Percentiles rank a stretch among this genome's conserved stretches.
These are phyloP conservation scores for Umbilicus rupestris DNA, from an alignment of 164 flowering plant genomes.

Conservation along the genomic window DNA sequence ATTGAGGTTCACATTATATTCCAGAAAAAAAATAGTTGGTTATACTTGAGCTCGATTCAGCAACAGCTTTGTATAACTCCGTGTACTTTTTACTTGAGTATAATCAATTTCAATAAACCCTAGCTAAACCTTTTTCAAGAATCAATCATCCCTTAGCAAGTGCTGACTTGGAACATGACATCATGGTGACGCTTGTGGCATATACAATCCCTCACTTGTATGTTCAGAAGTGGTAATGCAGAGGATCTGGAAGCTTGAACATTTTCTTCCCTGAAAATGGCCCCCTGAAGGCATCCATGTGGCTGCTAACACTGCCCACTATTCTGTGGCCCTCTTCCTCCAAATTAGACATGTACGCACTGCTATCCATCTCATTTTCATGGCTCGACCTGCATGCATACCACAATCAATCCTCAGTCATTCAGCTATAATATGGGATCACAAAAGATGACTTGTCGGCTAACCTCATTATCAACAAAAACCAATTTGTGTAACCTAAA, in stretches of 20 bases:
- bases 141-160: no score
- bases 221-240: constrained; percentile 15
- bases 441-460: neutral
- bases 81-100: no score
- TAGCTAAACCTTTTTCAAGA: no score
- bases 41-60: no score
- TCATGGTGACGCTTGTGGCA: no score
- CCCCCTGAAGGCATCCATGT: constrained; percentile 43
- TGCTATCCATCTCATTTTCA: constrained; percentile 33
- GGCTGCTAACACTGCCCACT: constrained; percentile 45
- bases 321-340: constrained; percentile 36
- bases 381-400: constrained; percentile 34
- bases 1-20: no score
- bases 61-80: no score
- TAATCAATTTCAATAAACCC: no score
- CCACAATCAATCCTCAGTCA: neutral
- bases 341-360: constrained; percentile 35
- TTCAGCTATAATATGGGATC: neutral
- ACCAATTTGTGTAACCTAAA: constrained; percentile 47
- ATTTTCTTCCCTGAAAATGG: constrained; percentile 26
- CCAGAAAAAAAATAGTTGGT: no score
- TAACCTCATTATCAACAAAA: constrained; percentile 59
- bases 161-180: no score
- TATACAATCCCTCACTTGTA: no score
- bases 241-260: constrained; percentile 51